Percentiles rank a stretch among this genome's conserved stretches.
Conservation (phyloP, 345 rosid species). For the Syzygium grande region DNA sequence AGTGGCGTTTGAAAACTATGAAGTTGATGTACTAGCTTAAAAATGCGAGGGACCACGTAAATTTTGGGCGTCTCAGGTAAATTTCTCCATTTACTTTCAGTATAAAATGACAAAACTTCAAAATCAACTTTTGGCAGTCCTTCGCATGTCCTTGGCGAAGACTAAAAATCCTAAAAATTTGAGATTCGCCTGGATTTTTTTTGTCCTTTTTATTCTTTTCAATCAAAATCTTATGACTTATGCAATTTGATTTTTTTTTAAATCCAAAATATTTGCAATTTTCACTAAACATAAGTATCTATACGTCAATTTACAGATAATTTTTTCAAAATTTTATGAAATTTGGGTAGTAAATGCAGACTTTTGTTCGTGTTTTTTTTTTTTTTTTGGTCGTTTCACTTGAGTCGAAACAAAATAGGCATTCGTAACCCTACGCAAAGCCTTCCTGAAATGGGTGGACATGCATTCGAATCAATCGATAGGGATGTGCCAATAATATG, state of each 20-base stretch:
- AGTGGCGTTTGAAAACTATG: background rate
- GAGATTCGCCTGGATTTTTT: background rate
- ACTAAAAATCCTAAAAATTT: background rate
- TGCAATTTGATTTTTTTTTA: too few species aligned
- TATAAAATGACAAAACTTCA: background rate
- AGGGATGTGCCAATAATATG: background rate
- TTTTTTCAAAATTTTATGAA: too few species aligned
- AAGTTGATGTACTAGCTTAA: background rate
- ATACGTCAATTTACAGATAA: too few species aligned
- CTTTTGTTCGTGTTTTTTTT: too few species aligned
- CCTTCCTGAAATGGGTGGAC: background rate
- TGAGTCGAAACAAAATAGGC: background rate
- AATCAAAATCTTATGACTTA: too few species aligned
- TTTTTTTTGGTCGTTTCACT: background rate
- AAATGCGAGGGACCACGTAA: background rate
- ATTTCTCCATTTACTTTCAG: background rate
- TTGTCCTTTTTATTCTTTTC: background rate
- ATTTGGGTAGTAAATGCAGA: too few species aligned
- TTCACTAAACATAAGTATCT: too few species aligned
- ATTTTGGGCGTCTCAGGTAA: background rate
- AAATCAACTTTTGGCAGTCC: background rate
- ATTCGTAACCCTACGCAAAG: background rate
- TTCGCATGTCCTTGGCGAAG: background rate
- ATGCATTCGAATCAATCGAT: background rate
- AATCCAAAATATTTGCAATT: too few species aligned